Evolutionary conservation across 2,329 filamentous ascomycete species (phyloP), one percentile per base, ranked within the genome.

Genomic region (Exserohilum rostratum): DNA sequence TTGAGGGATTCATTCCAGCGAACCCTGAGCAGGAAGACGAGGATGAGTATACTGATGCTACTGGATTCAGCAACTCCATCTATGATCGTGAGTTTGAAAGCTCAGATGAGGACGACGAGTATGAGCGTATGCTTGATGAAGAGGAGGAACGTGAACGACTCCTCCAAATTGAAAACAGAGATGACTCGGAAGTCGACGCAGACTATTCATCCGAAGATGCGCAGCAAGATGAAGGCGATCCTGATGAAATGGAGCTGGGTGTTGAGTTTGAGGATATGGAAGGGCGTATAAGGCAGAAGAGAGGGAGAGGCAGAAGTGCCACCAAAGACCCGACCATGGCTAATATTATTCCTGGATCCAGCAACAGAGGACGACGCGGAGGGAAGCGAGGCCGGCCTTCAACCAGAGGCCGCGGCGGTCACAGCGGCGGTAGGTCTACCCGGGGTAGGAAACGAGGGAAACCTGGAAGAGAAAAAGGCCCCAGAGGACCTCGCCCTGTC

Each of bases 401-500:
- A 29, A 61, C 63, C 5, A 61, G 66, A 30, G 65, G 63, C 20
- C 66, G 65, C 46, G 70, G 70, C 15, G 66, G 64, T 13, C 55
- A 58, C 35, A 50, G 48, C 10, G 57, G 61, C 7, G 37, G 57
- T 27, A 29, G 46, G 12, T 55, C 68, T n/a, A 64, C 55, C n/a
- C 63, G 65, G 31, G 62, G 59, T 38, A 62, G 58, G 27, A 68
- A 67, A 57, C 49, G 55, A 15, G 65, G 60, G 37, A 66, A 62
- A 11, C 59, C 62, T 44, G 68, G 69, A 43, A 61, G 68, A 42
- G 65, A 65, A 12, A 70, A 66, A 50, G 70, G 71, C n/a, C 67
- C 63, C 30, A 69, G 72, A 62, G 77, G 79, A 13, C 77, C 77
- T 43, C 75, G 76, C 25, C 85, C 87, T 69, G 83, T 85, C 20